A percentile compares a stretch with the other conserved stretches of the same genome.
Conservation (phyloP, 208 protist species). For the Trypanosoma platydactyli region DNA sequence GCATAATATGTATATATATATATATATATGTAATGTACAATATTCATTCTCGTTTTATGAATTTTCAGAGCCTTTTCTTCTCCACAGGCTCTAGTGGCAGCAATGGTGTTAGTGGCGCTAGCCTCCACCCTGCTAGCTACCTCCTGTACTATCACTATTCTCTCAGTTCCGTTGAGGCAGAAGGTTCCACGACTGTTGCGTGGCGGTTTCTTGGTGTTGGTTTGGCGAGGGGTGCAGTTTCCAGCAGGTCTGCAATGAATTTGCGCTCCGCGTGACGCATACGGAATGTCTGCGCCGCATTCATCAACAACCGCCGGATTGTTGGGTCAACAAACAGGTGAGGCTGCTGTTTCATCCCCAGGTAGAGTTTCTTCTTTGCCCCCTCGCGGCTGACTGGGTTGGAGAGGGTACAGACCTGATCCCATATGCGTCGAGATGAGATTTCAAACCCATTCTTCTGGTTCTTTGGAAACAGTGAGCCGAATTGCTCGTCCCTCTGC, state of each 20-base stretch:
- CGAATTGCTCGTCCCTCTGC: neutral
- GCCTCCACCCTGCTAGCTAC: neutral
- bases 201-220: conserved; percentile 8
- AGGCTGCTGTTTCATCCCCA: conserved; percentile 70
- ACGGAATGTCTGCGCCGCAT: conserved; percentile 52
- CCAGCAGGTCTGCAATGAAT: conserved; percentile 78
- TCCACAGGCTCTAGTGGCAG: no score
- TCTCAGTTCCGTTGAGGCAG: neutral
- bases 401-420: conserved; percentile 64
- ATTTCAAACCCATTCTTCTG: neutral
- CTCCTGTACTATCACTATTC: neutral
- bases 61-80: no score
- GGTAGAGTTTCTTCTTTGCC: conserved; percentile 72
- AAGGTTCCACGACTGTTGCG: conserved; percentile 6
- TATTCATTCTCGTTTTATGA: neutral
- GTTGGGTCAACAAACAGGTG: conserved; percentile 59
- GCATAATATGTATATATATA: no score
- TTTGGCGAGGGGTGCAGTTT: conserved; percentile 58
- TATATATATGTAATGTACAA: neutral
- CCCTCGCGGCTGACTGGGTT: conserved; percentile 81
- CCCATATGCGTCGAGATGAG: conserved; percentile 41
- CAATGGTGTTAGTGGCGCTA: neutral
- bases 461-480: neutral
- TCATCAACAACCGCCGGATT: conserved; percentile 59
- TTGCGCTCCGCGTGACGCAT: conserved; percentile 83